Evolutionary conservation across 345 rosid species (phyloP).

Genomic region (Eutrema heterophyllum): DNA sequence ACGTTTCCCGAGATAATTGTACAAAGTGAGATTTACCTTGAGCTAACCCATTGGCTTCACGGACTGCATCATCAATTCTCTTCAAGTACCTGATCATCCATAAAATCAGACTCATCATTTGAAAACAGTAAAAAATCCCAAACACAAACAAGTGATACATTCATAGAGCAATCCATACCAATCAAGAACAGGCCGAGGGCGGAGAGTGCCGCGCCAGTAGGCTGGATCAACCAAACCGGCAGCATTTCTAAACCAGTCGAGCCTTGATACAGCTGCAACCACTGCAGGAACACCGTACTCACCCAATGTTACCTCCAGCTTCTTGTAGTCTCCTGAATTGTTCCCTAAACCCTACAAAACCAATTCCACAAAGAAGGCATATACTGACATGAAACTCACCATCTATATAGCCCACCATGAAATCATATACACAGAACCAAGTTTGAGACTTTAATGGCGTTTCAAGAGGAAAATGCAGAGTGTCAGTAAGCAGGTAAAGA

Average conservation of each 20-base stretch:
- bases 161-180: constrained; percentile 38
- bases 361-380: background rate
- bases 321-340: constrained; percentile 73
- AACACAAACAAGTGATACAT: background rate
- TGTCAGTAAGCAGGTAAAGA: background rate
- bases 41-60: constrained; percentile 60
- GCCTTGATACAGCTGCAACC: constrained; percentile 70
- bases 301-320: constrained; percentile 49
- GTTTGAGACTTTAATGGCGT: background rate
- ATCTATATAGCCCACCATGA: background rate
- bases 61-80: constrained; percentile 69
- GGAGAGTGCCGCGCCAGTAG: constrained; percentile 90
- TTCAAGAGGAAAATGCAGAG: background rate
- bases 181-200: constrained; percentile 91
- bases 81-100: constrained; percentile 59
- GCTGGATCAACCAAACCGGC: constrained; percentile 78
- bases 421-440: background rate
- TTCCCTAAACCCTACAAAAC: constrained; percentile 75
- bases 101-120: background rate
- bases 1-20: too few species aligned
- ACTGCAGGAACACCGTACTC: constrained; percentile 63
- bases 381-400: background rate
- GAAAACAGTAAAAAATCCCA: background rate
- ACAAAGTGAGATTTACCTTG: constrained; percentile 43
- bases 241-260: constrained; percentile 91